Percentiles rank a stretch among this genome's conserved stretches.
Conservation (phyloP, 345 rosid species). For the Noccaea caerulescens region DNA sequence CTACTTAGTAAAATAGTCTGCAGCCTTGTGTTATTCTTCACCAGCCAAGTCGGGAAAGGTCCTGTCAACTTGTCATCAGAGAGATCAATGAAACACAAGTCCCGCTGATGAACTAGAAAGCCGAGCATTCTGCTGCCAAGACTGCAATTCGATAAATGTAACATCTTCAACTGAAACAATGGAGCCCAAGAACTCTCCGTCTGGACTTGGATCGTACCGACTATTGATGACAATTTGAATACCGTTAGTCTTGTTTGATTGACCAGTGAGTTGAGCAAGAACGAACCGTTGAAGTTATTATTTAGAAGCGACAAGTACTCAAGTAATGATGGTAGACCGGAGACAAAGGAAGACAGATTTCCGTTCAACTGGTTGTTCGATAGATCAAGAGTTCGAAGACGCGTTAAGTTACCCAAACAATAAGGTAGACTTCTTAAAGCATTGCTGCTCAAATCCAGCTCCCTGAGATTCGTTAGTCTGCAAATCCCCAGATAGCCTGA, state of each 20-base stretch:
- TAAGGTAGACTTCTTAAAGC: conserved; percentile 25
- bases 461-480: conserved; percentile 30
- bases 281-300: conserved; percentile 36
- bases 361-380: conserved; percentile 36
- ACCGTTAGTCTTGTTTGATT: conserved; percentile 35
- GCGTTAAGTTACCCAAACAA: conserved; percentile 23
- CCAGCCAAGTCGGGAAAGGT: conserved; percentile 37
- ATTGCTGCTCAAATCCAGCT: conserved; percentile 40
- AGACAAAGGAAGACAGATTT: conserved; percentile 30
- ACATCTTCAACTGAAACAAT: conserved; percentile 30
- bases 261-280: conserved; percentile 37
- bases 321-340: conserved; percentile 23
- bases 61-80: conserved; percentile 31
- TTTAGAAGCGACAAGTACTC: conserved; percentile 34
- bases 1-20: conserved; percentile 6
- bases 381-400: conserved; percentile 40
- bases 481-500: conserved; percentile 35
- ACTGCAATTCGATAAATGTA: conserved; percentile 18
- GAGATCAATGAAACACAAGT: conserved; percentile 32
- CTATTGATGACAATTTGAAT: conserved; percentile 25
- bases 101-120: conserved; percentile 32
- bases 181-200: conserved; percentile 33
- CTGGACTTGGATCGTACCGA: conserved; percentile 24
- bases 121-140: conserved; percentile 14
- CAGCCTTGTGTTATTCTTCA: conserved; percentile 34